Base-by-base conservation (phyloP, 2,329 filamentous ascomycete species). In the Colletotrichum orchidophilum region DNA sequence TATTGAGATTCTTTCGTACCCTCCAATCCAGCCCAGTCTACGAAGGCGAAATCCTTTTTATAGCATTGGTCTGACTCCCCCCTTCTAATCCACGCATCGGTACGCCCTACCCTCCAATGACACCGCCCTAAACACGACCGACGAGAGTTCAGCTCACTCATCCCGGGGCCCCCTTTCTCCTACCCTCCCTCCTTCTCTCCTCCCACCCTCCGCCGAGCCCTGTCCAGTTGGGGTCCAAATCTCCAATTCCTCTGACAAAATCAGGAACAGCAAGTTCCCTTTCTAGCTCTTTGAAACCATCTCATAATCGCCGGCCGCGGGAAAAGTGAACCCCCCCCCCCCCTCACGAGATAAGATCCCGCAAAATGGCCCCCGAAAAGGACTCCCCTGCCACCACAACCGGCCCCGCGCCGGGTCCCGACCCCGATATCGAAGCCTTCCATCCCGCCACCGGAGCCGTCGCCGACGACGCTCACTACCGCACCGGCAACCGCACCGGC, bases 351-450 rank as follows among this genome's bases (percentile, higher is more conserved):
- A 24, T 15, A 8, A 26, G 6, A 26, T 27, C 58, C 26, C 29
- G 42, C 46, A 70, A 53, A 42, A 71, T 67, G 68, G 57, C 50
- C 21, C 52, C 63, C 57, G 68, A 67, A 52, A 71, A 71, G 33
- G 31, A 66, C 27, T 2, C 50, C 24, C 13, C 42, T 35, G 52
- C 67, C 49, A 46, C 35, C 35, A 46, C 29, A 27, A 13, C 67
- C 57, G 52, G 52, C 63, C 26, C 63, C 35, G 57, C 52, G 12
- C 18, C 63, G 35, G 63, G 63, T 57, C 49, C 55, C 39, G 39
- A 21, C 21, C 39, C 39, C 39, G 39, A 46, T 8, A 3, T 46
- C 39, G 39, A 46, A 46, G 39, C 39, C 39, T 46, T 18, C 11
- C 39, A 46, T 31, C 18, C 24, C 18, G 5, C 57, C 0, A 8